Conservation (phyloP, 208 protist genomes). For the Trypanosoma melophagium region DNA sequence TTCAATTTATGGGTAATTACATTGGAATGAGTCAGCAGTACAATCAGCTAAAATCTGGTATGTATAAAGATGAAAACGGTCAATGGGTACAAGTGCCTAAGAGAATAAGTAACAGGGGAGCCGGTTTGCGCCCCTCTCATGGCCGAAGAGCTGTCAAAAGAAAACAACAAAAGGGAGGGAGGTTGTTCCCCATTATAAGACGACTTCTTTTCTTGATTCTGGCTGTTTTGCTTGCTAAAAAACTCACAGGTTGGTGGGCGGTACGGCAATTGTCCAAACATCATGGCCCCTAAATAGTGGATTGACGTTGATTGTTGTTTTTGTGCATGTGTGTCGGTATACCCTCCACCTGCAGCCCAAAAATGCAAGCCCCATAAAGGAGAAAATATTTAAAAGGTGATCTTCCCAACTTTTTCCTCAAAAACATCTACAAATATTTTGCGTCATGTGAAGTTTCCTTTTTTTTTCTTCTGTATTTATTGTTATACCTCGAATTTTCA, state of each 20-base stretch:
- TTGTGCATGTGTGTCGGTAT: neutral
- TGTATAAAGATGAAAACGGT: conserved; percentile 26
- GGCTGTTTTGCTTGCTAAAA: conserved; percentile 15
- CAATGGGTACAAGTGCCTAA: conserved; percentile 26
- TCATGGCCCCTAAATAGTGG: no score
- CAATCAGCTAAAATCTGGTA: conserved; percentile 31
- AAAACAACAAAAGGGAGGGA: neutral
- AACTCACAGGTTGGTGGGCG: conserved; percentile 1
- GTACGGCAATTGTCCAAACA: neutral
- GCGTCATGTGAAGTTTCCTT: no score
- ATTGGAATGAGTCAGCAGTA: conserved; percentile 71
- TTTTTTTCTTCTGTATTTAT: conserved; percentile 11
- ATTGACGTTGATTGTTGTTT: neutral
- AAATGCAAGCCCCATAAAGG: neutral
- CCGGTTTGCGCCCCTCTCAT: neutral
- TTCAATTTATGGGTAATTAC: conserved; percentile 84
- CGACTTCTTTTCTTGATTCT: conserved; percentile 20
- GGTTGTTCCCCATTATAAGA: conserved; percentile 15
- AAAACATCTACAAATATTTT: no score
- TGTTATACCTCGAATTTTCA: neutral
- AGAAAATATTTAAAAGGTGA: no score
- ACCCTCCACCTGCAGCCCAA: neutral
- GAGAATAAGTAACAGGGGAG: neutral
- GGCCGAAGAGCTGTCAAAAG: neutral
- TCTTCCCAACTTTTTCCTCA: no score